Evolutionary conservation across 495 filamentous ascomycete species (phyloP), one percentile per base, ranked within the genome.

Genomic region (Aspergillus sparsus): DNA sequence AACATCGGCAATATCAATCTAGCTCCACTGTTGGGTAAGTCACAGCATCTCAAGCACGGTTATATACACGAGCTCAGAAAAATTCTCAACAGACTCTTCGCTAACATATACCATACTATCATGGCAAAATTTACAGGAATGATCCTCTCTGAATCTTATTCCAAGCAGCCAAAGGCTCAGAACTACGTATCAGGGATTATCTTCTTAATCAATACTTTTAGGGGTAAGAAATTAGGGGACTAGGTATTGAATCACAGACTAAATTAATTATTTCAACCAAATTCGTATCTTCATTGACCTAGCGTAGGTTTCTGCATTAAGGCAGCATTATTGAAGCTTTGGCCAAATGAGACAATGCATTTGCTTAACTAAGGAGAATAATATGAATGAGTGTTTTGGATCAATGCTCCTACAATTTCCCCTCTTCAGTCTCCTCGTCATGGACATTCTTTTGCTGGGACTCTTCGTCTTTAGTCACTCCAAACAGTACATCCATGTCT

Each of bases 401-500:
- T 5, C n/a, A n/a, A 41, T 10, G 7, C 2, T 41, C 3, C n/a
- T 41, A 10, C 37, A 6, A 3, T n/a, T 41, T 41, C 8, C 37
- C 37, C 10, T 11, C 4, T 41, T n/a, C 7, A n/a, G 11, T 6
- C 37, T 41, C 37, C 37, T 8, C 3, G 8, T 41, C n/a, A 9
- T 41, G 37, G 37, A 11, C n/a, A n/a, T 41, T 69, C 49, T 81
- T 41, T n/a, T 41, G 37, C 11, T 10, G 37, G 6, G 37, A 11
- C n/a, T 41, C 37, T 8, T 5, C 4, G n/a, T 41, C 37, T 41
- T 41, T 41, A 0, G n/a, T n/a, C 6, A 41, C 37, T 9, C 77
- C 78, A 39, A 80, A 80, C 10, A 80, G 53, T n/a, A 77, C 49
- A 61, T 81, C 78, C 77, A 80, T 81, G 16, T 79, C 77, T 53